These are phyloP conservation scores for Kalanchoe fedtschenkoi DNA, from an alignment of 164 flowering plant species.

Conservation along the genomic window DNA sequence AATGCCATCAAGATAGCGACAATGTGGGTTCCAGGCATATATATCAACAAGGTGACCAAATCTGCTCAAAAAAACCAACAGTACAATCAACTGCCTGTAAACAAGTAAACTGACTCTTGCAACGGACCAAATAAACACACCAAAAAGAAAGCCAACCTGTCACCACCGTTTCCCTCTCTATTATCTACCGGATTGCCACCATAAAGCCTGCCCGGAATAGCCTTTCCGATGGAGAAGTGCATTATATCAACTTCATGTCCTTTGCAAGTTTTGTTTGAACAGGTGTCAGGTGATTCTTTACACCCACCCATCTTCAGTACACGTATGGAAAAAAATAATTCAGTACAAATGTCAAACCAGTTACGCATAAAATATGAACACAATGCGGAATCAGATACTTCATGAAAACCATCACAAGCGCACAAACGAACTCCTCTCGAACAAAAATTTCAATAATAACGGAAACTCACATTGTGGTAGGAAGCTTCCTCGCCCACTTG, in stretches of 20 bases:
- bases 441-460: not conserved
- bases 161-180: conserved; percentile 51
- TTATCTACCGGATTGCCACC: conserved; percentile 48
- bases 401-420: not conserved
- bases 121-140: not conserved
- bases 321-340: not conserved
- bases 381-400: not conserved
- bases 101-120: not conserved
- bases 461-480: conserved; percentile 64
- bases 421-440: too few relatives aligned
- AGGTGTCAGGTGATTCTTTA: conserved; percentile 26
- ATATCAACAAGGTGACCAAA: conserved; percentile 90
- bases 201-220: conserved; percentile 57
- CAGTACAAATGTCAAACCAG: not conserved
- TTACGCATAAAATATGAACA: not conserved
- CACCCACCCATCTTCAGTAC: conserved; percentile 58
- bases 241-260: conserved; percentile 63
- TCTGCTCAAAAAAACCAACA: conserved; percentile 26
- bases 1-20: conserved; percentile 71
- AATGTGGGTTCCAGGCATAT: conserved; percentile 92
- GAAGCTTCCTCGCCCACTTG: conserved; percentile 82
- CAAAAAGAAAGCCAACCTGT: conserved; percentile 39
- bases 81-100: not conserved
- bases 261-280: conserved; percentile 44
- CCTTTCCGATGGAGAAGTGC: conserved; percentile 61